A percentile compares a stretch with the other conserved stretches of the same genome.
These are phyloP conservation scores for Marvania coccoides DNA, from an alignment of 139 green algal genomes.

Conservation along the genomic window DNA sequence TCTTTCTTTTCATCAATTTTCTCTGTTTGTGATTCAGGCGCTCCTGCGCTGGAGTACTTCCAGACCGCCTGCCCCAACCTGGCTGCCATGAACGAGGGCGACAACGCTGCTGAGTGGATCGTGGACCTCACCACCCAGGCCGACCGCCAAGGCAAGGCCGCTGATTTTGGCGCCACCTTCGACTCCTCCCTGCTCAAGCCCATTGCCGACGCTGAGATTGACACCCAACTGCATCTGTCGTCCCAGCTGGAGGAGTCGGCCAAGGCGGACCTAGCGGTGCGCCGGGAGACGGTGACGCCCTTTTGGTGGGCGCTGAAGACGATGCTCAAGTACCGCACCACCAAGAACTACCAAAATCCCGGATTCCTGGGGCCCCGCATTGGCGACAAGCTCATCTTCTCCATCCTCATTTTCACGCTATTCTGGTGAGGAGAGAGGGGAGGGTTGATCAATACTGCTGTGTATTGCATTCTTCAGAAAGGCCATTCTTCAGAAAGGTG, in stretches of 20 bases:
- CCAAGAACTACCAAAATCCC: conserved; percentile 52
- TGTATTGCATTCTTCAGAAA: too few relatives aligned
- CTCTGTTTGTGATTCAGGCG: too few relatives aligned
- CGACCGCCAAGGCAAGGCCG: conserved; percentile 16
- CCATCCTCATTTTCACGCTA: not conserved
- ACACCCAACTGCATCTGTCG: not conserved
- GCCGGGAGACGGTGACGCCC: conserved; percentile 53
- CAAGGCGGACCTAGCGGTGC: conserved; percentile 41
- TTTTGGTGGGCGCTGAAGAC: conserved; percentile 54
- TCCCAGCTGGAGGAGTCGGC: conserved; percentile 15
- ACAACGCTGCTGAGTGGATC: conserved; percentile 50
- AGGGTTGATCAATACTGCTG: too few relatives aligned
- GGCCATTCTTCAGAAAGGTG: too few relatives aligned
- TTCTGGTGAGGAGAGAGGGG: not conserved
- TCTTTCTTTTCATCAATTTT: too few relatives aligned
- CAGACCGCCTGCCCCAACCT: conserved; percentile 12
- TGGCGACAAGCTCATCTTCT: conserved; percentile 53
- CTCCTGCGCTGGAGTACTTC: conserved; percentile 33
- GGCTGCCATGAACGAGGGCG: conserved; percentile 5
- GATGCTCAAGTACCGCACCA: conserved; percentile 64
- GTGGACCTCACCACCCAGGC: conserved; percentile 38
- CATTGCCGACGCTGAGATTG: conserved; percentile 14
- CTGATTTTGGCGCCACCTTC: conserved; percentile 17
- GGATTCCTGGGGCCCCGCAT: conserved; percentile 56
- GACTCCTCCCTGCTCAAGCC: conserved; percentile 5